A percentile compares a stretch with the other conserved stretches of the same genome.
Conservation (phyloP, 1,139 yeast species). For the Saccharomyces hybrid region DNA sequence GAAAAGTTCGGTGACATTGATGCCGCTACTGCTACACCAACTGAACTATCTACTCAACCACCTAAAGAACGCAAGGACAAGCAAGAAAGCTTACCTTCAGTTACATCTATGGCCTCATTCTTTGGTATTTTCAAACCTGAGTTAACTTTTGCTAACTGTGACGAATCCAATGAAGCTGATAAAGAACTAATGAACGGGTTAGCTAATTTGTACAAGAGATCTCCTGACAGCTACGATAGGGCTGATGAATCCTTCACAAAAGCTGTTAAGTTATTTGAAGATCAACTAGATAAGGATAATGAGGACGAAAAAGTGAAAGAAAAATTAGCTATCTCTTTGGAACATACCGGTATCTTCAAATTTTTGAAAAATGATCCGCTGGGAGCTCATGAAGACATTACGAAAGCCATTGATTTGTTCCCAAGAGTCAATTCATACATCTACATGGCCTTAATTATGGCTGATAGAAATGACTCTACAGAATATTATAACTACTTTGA, state of each 20-base stretch:
- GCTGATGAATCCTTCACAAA: slow-evolving; percentile 65
- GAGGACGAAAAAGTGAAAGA: slow-evolving; percentile 33
- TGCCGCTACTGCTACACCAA: not conserved
- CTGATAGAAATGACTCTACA: slow-evolving; percentile 71
- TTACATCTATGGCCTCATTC: slow-evolving; percentile 78
- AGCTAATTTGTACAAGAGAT: slow-evolving; percentile 52
- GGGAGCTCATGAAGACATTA: slow-evolving; percentile 52
- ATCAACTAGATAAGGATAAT: slow-evolving; percentile 30
- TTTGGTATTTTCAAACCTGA: slow-evolving; percentile 51
- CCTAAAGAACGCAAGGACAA: slow-evolving; percentile 24
- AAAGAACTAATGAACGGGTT: slow-evolving; percentile 63
- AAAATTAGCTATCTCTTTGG: slow-evolving; percentile 66
- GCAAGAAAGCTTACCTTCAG: slow-evolving; percentile 57
- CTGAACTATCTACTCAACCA: not conserved
- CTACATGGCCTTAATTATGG: slow-evolving; percentile 73
- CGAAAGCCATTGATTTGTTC: slow-evolving; percentile 53
- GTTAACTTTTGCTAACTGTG: slow-evolving; percentile 27
- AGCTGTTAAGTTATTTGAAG: slow-evolving; percentile 53
- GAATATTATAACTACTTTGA: slow-evolving; percentile 49
- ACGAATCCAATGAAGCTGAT: slow-evolving; percentile 51
- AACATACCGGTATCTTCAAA: slow-evolving; percentile 73
- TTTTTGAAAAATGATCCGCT: slow-evolving; percentile 72
- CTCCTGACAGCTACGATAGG: slow-evolving; percentile 62
- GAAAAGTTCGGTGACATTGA: slow-evolving; percentile 47
- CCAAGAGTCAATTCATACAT: slow-evolving; percentile 83